Evolutionary conservation across 805 yeast species (phyloP).

Genomic region (Nakazawaea pomicola): DNA sequence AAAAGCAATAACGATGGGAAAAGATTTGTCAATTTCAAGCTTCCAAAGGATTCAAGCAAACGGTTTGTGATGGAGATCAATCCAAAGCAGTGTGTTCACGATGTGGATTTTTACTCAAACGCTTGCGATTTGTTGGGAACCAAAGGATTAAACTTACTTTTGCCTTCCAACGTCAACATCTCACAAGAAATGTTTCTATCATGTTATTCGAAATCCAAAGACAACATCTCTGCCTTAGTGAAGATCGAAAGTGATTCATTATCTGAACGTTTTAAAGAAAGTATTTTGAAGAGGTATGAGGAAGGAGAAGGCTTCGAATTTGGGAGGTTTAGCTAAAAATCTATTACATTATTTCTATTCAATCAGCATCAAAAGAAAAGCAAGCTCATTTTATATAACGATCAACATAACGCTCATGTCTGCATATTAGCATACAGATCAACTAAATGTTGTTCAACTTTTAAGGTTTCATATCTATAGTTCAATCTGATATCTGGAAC

Average conservation of each 20-base stretch:
- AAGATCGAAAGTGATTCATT: constrained; percentile 24
- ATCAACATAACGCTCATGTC: constrained; percentile 13
- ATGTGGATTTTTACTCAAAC: constrained; percentile 33
- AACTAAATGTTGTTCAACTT: constrained; percentile 65
- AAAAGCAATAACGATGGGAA: constrained; percentile 20
- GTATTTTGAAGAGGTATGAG: constrained; percentile 20
- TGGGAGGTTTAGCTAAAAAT: constrained; percentile 17
- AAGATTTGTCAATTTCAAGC: constrained; percentile 40
- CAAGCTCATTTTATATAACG: background rate
- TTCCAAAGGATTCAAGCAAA: constrained; percentile 23
- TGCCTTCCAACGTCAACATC: constrained; percentile 22
- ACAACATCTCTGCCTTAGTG: too few relatives aligned
- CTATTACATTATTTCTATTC: background rate
- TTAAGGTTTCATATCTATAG: constrained; percentile 77
- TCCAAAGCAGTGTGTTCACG: constrained; percentile 29
- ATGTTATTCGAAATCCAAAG: too few relatives aligned
- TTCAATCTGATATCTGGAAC: constrained; percentile 87
- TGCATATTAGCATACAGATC: constrained; percentile 42
- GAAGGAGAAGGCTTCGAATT: constrained; percentile 23
- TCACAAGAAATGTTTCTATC: too few relatives aligned
- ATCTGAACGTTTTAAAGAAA: constrained; percentile 19
- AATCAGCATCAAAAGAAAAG: background rate
- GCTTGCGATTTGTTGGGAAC: constrained; percentile 27
- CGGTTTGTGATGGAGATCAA: constrained; percentile 33
- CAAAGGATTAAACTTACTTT: constrained; percentile 10